phyloP scores from a whole-genome alignment of 345 rosid genomes.

The Gossypium herbaceum region DNA sequence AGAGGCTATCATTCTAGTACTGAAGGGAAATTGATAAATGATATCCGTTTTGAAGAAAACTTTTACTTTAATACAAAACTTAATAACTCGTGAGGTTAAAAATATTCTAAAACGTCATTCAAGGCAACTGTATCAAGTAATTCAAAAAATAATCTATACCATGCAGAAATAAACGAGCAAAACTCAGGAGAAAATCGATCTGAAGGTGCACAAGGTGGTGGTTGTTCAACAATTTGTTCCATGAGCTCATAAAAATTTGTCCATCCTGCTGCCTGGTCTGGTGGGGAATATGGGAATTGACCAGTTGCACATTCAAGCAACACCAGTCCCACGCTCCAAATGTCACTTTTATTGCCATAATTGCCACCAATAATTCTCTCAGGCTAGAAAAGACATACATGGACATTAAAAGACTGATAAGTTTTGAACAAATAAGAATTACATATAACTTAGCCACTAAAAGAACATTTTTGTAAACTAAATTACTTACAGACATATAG shows the following conservation, averaged over 20 bases:
- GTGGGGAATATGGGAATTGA: slow-evolving; percentile 73
- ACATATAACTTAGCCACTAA: background rate
- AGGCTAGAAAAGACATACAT: slow-evolving; percentile 43
- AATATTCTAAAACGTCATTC: background rate
- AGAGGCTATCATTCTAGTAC: background rate
- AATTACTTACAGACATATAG: slow-evolving; percentile 88
- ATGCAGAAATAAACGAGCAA: slow-evolving; percentile 78
- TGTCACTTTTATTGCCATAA: slow-evolving; percentile 74
- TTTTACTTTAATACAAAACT: background rate
- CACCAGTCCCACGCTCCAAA: slow-evolving; percentile 93
- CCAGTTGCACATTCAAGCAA: slow-evolving; percentile 88
- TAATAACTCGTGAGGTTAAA: background rate
- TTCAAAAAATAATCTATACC: slow-evolving; percentile 37
- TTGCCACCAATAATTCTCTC: slow-evolving; percentile 70
- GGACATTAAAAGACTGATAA: background rate
- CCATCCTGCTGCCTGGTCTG: slow-evolving; percentile 64
- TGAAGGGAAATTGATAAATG: background rate
- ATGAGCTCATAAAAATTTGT: slow-evolving; percentile 71
- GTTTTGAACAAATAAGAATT: background rate
- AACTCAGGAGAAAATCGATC: slow-evolving; percentile 71
- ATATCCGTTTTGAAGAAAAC: background rate
- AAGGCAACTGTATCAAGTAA: background rate
- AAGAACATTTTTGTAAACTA: background rate
- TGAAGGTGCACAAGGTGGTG: slow-evolving; percentile 72
- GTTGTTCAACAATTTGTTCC: slow-evolving; percentile 75